phyloP scores from a whole-genome alignment of 192 early-diverging fungal genomes.

The Thoreauomyces humboldtii region DNA sequence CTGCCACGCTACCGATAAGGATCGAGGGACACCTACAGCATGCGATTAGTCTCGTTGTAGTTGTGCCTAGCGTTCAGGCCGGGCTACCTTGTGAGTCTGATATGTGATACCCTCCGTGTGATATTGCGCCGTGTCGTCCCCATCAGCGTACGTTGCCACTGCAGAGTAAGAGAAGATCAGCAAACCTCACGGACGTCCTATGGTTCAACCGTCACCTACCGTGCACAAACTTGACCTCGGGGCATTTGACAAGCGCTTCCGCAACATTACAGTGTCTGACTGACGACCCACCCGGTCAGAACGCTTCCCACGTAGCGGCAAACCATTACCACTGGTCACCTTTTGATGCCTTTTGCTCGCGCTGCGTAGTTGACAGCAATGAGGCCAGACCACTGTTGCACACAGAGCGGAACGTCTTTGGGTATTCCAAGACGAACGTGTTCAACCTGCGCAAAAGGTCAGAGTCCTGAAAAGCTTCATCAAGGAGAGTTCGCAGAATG shows the following conservation, averaged over 20 bases:
- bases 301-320: too few species aligned
- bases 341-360: constrained; percentile 70
- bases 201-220: constrained; percentile 5
- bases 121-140: constrained; percentile 65
- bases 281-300: too few species aligned
- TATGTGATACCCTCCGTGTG: constrained; percentile 57
- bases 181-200: too few species aligned
- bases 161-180: constrained; percentile 21
- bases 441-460: constrained; percentile 15
- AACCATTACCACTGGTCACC: too few species aligned
- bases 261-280: constrained; percentile 10
- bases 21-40: constrained; percentile 28
- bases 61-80: too few species aligned
- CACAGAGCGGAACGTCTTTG: constrained; percentile 67
- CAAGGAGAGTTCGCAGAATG: not conserved
- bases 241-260: constrained; percentile 22
- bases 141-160: constrained; percentile 75
- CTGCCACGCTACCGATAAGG: constrained; percentile 24
- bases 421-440: constrained; percentile 56
- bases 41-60: too few species aligned
- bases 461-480: not conserved
- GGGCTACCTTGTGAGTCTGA: constrained; percentile 83
- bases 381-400: constrained; percentile 89
- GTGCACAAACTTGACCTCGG: constrained; percentile 8
- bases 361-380: constrained; percentile 83